phyloP scores from a whole-genome alignment of 495 filamentous ascomycete genomes.

The Venustampulla echinocandica region DNA sequence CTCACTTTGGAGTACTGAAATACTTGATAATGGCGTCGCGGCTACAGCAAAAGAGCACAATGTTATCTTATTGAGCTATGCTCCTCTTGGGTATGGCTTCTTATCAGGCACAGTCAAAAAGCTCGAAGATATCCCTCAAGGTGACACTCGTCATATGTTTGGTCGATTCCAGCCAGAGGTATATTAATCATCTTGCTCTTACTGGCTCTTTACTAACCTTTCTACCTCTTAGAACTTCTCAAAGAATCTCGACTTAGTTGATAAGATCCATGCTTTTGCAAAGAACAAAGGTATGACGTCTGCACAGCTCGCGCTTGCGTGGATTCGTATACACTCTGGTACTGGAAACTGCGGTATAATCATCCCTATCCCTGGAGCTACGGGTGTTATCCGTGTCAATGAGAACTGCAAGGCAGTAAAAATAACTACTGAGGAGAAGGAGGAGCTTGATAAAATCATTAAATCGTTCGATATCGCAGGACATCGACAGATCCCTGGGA shows the following conservation, averaged over 20 bases:
- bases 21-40: background rate
- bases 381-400: background rate
- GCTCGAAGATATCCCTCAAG: background rate
- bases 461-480: background rate
- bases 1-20: background rate
- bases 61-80: background rate
- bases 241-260: conserved; percentile 32
- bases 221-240: background rate
- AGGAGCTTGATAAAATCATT: background rate
- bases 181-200: conserved; percentile 39
- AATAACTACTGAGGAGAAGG: background rate
- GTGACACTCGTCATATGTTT: background rate
- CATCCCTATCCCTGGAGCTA: background rate
- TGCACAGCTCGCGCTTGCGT: conserved; percentile 67
- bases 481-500: background rate
- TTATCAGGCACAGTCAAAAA: conserved; percentile 2
- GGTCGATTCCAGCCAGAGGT: conserved; percentile 55
- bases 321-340: conserved; percentile 35
- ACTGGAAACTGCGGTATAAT: background rate
- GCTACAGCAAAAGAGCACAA: background rate
- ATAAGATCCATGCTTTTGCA: conserved; percentile 28
- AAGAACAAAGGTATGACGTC: conserved; percentile 47
- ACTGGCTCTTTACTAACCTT: background rate
- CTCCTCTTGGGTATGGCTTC: conserved; percentile 16
- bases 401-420: background rate